Evolutionary conservation across 1,284 basidiomycete genomes (phyloP).

Genomic region (Boletus semigastroideus): DNA sequence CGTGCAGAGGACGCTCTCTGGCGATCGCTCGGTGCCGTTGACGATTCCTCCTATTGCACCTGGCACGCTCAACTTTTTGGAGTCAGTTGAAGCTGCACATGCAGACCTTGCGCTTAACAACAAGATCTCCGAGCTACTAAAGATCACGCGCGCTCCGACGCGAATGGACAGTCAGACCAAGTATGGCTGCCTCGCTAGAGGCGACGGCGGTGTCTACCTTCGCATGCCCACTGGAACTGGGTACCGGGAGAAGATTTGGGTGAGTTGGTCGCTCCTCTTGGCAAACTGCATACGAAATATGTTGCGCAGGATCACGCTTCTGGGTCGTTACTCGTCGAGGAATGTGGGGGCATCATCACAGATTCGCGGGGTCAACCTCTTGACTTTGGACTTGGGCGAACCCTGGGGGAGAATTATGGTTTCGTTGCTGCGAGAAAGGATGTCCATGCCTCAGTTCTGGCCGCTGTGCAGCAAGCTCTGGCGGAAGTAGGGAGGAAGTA

Average conservation of each 20-base stretch:
- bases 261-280: conserved; percentile 28
- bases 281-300: background rate
- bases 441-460: conserved; percentile 67
- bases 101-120: background rate
- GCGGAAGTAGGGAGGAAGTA: conserved; percentile 31
- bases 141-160: conserved; percentile 64
- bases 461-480: conserved; percentile 71
- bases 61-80: conserved; percentile 72
- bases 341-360: conserved; percentile 86
- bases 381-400: conserved; percentile 87
- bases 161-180: conserved; percentile 98
- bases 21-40: conserved; percentile 45
- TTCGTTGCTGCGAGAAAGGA: conserved; percentile 77
- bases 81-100: conserved; percentile 73
- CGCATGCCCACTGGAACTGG: conserved; percentile 59
- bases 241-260: conserved; percentile 92
- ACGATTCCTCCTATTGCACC: conserved; percentile 46
- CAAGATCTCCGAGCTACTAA: conserved; percentile 44
- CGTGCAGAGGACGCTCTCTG: conserved; percentile 44
- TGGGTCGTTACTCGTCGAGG: conserved; percentile 82
- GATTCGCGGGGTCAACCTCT: conserved; percentile 81
- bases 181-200: conserved; percentile 86
- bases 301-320: conserved; percentile 81
- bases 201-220: conserved; percentile 89
- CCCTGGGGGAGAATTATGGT: conserved; percentile 85